These are phyloP conservation scores for Cymbopogon citratus DNA, from an alignment of 176 grass and related monocot genomes.

Conservation along the genomic window DNA sequence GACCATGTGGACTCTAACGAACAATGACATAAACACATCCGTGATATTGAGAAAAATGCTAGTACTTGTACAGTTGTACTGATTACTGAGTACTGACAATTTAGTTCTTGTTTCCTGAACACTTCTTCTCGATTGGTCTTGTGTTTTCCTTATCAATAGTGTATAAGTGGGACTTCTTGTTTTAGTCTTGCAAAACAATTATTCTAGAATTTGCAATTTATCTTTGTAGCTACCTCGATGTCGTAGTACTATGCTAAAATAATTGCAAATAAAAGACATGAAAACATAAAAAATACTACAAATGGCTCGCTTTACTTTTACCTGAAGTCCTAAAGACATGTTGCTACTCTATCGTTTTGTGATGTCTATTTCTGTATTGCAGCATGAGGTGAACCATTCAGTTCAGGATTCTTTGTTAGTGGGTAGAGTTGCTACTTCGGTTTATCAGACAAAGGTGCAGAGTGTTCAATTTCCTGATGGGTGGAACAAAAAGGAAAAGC, in stretches of 20 bases:
- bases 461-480: background rate
- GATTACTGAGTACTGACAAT: too few species aligned
- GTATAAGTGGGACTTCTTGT: background rate
- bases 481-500: too few species aligned
- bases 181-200: background rate
- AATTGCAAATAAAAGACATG: background rate
- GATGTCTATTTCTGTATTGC: background rate
- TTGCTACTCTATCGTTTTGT: background rate
- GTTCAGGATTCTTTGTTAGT: background rate
- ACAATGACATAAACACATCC: background rate
- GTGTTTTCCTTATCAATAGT: background rate
- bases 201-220: background rate
- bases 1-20: background rate
- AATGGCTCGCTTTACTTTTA: too few species aligned
- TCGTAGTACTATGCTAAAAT: background rate
- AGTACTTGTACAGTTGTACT: too few species aligned
- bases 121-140: background rate
- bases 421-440: background rate
- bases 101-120: background rate
- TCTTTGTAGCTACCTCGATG: background rate
- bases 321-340: background rate
- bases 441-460: background rate
- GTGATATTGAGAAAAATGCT: too few species aligned
- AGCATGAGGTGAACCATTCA: background rate
- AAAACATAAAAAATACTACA: too few species aligned